Conservation (phyloP, 306 rosid genomes). For the Phaseolus lunatus region DNA sequence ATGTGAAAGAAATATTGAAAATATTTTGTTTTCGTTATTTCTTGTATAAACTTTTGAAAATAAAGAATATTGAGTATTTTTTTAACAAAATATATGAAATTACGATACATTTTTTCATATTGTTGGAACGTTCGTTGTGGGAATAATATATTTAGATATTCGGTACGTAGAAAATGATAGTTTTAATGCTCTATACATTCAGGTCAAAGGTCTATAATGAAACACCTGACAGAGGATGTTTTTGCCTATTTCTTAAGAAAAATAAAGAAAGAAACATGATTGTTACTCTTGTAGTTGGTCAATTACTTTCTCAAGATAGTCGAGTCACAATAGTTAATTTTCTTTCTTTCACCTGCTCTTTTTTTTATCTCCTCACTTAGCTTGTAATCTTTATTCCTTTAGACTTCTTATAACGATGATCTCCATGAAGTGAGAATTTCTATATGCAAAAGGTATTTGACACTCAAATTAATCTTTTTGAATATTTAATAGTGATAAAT, state of each 20-base stretch:
- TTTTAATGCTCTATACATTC: neutral
- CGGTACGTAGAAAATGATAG: conserved; percentile 1
- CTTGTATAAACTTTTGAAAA: neutral
- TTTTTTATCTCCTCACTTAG: neutral
- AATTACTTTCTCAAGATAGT: conserved; percentile 36
- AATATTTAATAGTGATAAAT: too few relatives aligned
- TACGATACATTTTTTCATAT: neutral
- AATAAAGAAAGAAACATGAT: neutral
- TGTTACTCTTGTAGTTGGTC: conserved; percentile 28
- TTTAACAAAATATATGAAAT: neutral
- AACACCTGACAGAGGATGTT: neutral
- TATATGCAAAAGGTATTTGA: too few relatives aligned
- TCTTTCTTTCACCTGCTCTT: neutral
- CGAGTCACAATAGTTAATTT: conserved; percentile 9
- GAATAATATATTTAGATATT: neutral
- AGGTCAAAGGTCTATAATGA: conserved; percentile 13
- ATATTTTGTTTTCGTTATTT: neutral
- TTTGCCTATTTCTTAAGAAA: conserved; percentile 12
- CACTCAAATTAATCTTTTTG: too few relatives aligned
- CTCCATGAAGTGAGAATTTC: too few relatives aligned
- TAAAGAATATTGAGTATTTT: neutral
- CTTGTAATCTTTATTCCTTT: too few relatives aligned
- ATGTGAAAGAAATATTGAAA: neutral
- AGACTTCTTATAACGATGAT: too few relatives aligned
- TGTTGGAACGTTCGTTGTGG: too few relatives aligned